A percentile compares a stretch with the other conserved stretches of the same genome.
These are phyloP conservation scores for Mycena latifolia DNA, from an alignment of 768 basidiomycete genomes.

Conservation along the genomic window DNA sequence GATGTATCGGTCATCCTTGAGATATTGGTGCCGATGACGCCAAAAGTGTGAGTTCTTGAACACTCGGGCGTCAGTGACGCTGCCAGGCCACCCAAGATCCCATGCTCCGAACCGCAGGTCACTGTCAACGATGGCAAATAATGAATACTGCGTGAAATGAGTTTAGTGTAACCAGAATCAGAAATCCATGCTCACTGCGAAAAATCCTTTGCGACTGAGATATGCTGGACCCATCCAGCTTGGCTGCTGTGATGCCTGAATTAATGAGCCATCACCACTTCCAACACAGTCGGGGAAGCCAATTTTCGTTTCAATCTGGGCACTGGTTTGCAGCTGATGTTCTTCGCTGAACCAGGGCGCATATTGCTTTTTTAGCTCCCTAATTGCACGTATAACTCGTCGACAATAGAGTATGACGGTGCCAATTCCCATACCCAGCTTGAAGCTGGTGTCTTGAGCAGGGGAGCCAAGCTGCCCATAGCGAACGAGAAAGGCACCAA, in stretches of 20 bases:
- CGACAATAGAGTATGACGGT: constrained; percentile 39
- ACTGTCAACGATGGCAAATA: constrained; percentile 20
- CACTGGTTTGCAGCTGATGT: constrained; percentile 11
- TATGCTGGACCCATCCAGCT: constrained; percentile 15
- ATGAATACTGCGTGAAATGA: constrained; percentile 11
- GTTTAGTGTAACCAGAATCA: neutral
- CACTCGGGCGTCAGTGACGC: constrained; percentile 8
- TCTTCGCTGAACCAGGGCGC: constrained; percentile 14
- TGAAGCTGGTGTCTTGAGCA: constrained; percentile 24
- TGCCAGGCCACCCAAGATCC: constrained; percentile 18
- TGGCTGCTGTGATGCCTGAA: constrained; percentile 11
- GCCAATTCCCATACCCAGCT: constrained; percentile 38
- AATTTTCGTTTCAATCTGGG: constrained; percentile 5
- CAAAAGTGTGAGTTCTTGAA: constrained; percentile 18
- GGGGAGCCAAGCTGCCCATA: constrained; percentile 36
- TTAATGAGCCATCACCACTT: constrained; percentile 12
- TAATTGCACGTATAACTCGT: constrained; percentile 30
- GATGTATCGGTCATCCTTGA: constrained; percentile 12
- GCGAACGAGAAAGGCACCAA: constrained; percentile 39
- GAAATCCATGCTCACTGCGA: constrained; percentile 5
- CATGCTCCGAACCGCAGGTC: constrained; percentile 17
- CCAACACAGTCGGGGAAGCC: constrained; percentile 15
- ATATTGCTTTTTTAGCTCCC: constrained; percentile 16
- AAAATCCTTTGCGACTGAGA: constrained; percentile 15
- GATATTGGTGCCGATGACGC: constrained; percentile 18